A percentile compares a stretch with the other conserved stretches of the same genome.
Evolutionary conservation across 306 rosid species (phyloP).

Genomic region (Acacia confusa): DNA sequence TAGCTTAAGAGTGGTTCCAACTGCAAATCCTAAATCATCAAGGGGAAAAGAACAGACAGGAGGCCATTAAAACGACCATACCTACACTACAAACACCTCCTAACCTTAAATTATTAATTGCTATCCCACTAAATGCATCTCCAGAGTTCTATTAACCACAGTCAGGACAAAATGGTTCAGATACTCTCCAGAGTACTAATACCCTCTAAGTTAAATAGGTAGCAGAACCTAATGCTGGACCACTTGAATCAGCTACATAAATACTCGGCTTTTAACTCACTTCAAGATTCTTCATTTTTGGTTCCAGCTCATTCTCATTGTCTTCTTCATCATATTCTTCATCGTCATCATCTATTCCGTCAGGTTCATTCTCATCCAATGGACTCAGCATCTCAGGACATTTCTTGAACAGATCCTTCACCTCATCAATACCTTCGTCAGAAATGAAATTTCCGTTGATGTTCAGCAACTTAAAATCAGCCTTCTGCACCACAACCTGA

Average conservation of each 20-base stretch:
- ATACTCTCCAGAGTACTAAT: not conserved
- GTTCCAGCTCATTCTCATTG: conserved; percentile 57
- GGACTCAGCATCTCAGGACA: conserved; percentile 61
- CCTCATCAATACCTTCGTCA: conserved; percentile 75
- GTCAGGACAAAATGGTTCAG: conserved; percentile 18
- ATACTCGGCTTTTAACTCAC: conserved; percentile 34
- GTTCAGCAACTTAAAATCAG: conserved; percentile 64
- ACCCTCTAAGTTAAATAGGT: conserved; percentile 10
- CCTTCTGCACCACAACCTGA: conserved; percentile 60
- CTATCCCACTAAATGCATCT: conserved; percentile 17
- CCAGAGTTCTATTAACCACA: conserved; percentile 24
- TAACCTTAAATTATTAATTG: not conserved
- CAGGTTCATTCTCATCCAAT: conserved; percentile 88
- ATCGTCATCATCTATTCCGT: conserved; percentile 57
- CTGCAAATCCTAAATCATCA: conserved; percentile 26
- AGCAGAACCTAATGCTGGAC: conserved; percentile 11
- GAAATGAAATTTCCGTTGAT: conserved; percentile 81
- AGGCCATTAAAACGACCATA: conserved; percentile 17
- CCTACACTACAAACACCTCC: conserved; percentile 19
- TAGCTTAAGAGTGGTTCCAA: conserved; percentile 29
- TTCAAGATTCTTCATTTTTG: conserved; percentile 81
- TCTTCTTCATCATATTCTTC: conserved; percentile 55
- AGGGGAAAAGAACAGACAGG: conserved; percentile 6
- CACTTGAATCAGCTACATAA: not conserved
- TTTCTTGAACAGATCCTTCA: conserved; percentile 60